Conservation (phyloP, 2,329 filamentous ascomycete genomes). For the Pyricularia grisea region DNA sequence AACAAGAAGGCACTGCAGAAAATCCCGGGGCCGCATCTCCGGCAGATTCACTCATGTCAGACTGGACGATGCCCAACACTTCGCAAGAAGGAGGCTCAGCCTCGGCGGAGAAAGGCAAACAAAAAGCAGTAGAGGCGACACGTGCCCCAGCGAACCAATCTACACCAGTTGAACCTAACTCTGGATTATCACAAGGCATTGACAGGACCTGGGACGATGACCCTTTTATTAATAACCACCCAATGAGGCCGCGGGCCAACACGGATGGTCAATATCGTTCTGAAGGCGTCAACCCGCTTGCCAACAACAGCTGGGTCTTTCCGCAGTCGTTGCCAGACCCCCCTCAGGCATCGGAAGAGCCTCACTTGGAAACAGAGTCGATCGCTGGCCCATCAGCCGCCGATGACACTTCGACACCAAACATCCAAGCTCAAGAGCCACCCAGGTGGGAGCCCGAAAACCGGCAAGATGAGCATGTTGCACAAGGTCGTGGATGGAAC, state of each 20-base stretch:
- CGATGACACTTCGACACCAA: background rate
- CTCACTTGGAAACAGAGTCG: background rate
- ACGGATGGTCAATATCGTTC: slow-evolving; percentile 45
- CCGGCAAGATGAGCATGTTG: background rate
- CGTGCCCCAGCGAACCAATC: too few relatives aligned
- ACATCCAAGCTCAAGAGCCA: background rate
- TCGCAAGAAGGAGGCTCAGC: slow-evolving; percentile 5
- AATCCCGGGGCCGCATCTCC: background rate
- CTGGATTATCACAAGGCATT: background rate
- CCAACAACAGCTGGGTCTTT: slow-evolving; percentile 54
- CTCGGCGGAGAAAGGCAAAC: slow-evolving; percentile 14
- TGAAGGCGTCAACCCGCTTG: slow-evolving; percentile 39
- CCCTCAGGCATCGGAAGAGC: background rate
- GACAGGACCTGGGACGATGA: slow-evolving; percentile 8
- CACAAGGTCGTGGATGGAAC: background rate
- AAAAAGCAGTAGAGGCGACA: background rate
- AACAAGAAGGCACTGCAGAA: background rate
- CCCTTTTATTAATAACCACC: background rate
- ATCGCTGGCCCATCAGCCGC: background rate
- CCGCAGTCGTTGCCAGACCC: slow-evolving; percentile 11
- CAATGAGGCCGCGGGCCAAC: slow-evolving; percentile 37
- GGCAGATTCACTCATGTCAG: background rate
- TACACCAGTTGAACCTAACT: background rate
- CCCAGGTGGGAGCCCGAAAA: background rate
- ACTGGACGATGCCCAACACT: slow-evolving; percentile 2